These are phyloP conservation scores for Rugonectria rugulosa DNA, from an alignment of 2,329 filamentous ascomycete species.

Conservation along the genomic window DNA sequence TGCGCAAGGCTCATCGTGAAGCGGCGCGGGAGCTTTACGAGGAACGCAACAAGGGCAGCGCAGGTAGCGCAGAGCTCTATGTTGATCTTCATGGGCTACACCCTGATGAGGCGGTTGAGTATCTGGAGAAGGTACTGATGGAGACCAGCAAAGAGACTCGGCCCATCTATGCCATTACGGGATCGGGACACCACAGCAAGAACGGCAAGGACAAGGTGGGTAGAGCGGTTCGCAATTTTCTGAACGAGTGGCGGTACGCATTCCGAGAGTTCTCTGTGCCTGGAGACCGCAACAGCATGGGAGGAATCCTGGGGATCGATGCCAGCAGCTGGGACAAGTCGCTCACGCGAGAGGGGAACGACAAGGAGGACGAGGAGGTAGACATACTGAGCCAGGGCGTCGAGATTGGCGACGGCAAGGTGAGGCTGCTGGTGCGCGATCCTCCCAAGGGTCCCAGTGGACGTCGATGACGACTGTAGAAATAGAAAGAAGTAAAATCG, in stretches of 20 bases:
- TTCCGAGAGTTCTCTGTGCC: conserved; percentile 97
- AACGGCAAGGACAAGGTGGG: conserved; percentile 99
- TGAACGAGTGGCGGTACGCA: conserved; percentile 95
- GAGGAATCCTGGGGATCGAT: conserved; percentile 77
- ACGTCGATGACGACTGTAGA: conserved; percentile 48
- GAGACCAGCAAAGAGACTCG: conserved; percentile 78
- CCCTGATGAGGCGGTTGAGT: conserved; percentile 94
- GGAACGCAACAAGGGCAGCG: conserved; percentile 80
- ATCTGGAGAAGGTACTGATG: conserved; percentile 85
- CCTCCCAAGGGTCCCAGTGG: conserved; percentile 64
- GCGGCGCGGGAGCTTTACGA: conserved; percentile 92
- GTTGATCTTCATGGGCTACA: conserved; percentile 98
- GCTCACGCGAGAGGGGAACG: conserved; percentile 58
- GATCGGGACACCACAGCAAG: conserved; percentile 96
- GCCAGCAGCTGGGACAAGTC: conserved; percentile 72
- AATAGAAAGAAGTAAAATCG: conserved; percentile 43
- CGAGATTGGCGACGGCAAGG: conserved; percentile 72
- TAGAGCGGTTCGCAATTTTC: conserved; percentile 87
- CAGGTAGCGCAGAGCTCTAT: conserved; percentile 76
- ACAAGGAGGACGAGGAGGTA: conserved; percentile 54
- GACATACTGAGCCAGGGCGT: conserved; percentile 72
- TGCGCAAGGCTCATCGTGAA: conserved; percentile 96
- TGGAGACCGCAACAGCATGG: conserved; percentile 84
- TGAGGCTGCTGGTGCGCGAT: conserved; percentile 69
- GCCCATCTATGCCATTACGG: conserved; percentile 94